Base-by-base conservation (phyloP, 129 eudicot genomes). In the Dittrichia graveolens region DNA sequence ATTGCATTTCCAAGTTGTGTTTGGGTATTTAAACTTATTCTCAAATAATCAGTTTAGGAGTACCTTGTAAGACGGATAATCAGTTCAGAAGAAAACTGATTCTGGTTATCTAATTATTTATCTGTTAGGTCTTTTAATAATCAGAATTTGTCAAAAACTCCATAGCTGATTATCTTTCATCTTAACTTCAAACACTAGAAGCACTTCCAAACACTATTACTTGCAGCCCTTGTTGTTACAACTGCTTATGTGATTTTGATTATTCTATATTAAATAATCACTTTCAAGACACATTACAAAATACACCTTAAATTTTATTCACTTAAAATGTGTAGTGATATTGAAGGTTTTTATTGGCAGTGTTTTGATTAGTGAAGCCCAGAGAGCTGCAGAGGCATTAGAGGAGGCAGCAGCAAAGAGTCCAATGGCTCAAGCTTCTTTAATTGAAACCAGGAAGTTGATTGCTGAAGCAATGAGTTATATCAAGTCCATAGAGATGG, bases 341-440 rank as follows among this genome's bases (percentile, higher is more conserved):
- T 47, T 45, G 68, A 66, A 44, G 49, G 7, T 8, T 43, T 7
- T 57, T 69, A 62, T 62, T 47, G 31, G 31, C 84, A 94, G 98
- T 79, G 41, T 81, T 61, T 78, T 94, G 91, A 94, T 94, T 47
- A 84, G 89, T 44, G 97, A 94, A 85, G 96, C 99, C 43, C 84
- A 88, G 71, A 90, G 88, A 64, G 99, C 97, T 24, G 93, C 93
- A 11, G 78, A 84, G 62, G 96, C 89, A 49, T 89, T 94, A 13
- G 97, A 90, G 82, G 83, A 56, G 60, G 86, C 91, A 75, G 97
- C 96, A 58, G 62, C 79, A n/a, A 81, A 19, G 65, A 94, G 87
- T 75, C 91, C 96, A 35, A 77, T 85, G 81, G 99, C 93, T 75
- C 82, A 75, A 54, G 91, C 95, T 39, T 94, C 98, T 4, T 82